These are phyloP conservation scores for Glycine latifolia DNA, from an alignment of 306 rosid genomes.

Conservation along the genomic window DNA sequence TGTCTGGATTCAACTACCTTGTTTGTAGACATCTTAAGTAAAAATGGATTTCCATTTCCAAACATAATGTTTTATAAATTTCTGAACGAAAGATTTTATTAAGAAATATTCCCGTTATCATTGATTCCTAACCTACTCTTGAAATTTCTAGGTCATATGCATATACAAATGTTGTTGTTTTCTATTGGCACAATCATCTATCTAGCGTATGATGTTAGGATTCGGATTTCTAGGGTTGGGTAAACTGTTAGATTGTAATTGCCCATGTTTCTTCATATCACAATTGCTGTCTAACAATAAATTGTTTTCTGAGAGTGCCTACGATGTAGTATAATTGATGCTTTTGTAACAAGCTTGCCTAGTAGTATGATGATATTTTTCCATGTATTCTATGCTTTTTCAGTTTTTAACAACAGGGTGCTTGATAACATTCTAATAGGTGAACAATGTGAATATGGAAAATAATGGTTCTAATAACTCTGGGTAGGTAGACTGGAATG, in stretches of 20 bases:
- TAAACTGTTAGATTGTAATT: slow-evolving; percentile 16
- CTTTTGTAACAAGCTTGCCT: slow-evolving; percentile 1
- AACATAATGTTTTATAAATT: not conserved
- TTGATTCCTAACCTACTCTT: not conserved
- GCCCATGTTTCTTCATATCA: slow-evolving; percentile 10
- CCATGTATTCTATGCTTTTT: not conserved
- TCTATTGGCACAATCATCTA: not conserved
- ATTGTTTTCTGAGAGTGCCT: not conserved
- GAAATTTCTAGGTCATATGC: not conserved
- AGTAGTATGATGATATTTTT: slow-evolving; percentile 1
- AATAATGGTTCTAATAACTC: slow-evolving; percentile 22
- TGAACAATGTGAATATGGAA: not conserved
- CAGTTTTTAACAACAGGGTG: not conserved
- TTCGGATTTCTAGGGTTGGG: not conserved
- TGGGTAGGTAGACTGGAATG: not conserved
- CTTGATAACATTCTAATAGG: slow-evolving; percentile 2
- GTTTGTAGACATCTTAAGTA: too few relatives aligned
- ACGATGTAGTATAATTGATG: not conserved
- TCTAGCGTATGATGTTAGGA: not conserved
- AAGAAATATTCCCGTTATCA: not conserved
- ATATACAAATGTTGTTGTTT: not conserved
- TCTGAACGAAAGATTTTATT: not conserved
- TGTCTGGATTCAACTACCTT: too few relatives aligned
- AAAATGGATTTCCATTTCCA: too few relatives aligned
- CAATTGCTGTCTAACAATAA: not conserved